These are phyloP conservation scores for Neofusicoccum sp. DNA, from an alignment of 2,329 filamentous ascomycete species.

Conservation along the genomic window DNA sequence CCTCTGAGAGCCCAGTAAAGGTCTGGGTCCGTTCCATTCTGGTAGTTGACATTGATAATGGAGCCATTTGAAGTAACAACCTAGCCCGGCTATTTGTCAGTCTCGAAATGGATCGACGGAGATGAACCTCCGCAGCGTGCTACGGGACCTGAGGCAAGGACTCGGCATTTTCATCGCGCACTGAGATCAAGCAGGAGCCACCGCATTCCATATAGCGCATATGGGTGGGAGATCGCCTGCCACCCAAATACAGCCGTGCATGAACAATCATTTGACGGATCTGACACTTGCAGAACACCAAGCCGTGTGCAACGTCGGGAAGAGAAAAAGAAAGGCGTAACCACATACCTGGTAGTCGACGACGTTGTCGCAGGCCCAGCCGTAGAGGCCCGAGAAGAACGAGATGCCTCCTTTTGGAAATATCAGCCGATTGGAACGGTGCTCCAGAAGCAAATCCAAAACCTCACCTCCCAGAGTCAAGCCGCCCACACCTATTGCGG, in stretches of 20 bases:
- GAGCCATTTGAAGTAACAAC: slow-evolving; percentile 36
- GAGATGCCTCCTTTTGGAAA: slow-evolving; percentile 36
- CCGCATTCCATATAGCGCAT: background rate
- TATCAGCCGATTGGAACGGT: background rate
- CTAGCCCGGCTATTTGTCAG: slow-evolving; percentile 16
- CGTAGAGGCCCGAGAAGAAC: slow-evolving; percentile 33
- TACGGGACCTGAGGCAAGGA: background rate
- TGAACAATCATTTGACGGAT: background rate
- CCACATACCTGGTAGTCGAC: slow-evolving; percentile 37
- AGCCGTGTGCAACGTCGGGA: slow-evolving; percentile 14
- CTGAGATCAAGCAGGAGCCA: background rate
- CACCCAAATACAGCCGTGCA: background rate
- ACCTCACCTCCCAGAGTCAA: slow-evolving; percentile 37
- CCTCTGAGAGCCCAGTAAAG: slow-evolving; percentile 45
- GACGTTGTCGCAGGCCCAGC: slow-evolving; percentile 41
- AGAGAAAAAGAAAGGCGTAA: slow-evolving; percentile 9
- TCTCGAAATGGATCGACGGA: slow-evolving; percentile 20
- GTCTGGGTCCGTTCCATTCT: slow-evolving; percentile 25
- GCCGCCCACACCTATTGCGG: slow-evolving; percentile 36
- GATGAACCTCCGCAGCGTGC: slow-evolving; percentile 1
- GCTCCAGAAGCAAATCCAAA: slow-evolving; percentile 27
- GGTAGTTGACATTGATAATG: slow-evolving; percentile 33
- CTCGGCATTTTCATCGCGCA: background rate
- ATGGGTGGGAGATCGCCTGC: background rate
- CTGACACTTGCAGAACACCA: background rate